These are phyloP conservation scores for Aspergillus oerlinghausenensis DNA, from an alignment of 2,329 filamentous ascomycete species.

Conservation along the genomic window DNA sequence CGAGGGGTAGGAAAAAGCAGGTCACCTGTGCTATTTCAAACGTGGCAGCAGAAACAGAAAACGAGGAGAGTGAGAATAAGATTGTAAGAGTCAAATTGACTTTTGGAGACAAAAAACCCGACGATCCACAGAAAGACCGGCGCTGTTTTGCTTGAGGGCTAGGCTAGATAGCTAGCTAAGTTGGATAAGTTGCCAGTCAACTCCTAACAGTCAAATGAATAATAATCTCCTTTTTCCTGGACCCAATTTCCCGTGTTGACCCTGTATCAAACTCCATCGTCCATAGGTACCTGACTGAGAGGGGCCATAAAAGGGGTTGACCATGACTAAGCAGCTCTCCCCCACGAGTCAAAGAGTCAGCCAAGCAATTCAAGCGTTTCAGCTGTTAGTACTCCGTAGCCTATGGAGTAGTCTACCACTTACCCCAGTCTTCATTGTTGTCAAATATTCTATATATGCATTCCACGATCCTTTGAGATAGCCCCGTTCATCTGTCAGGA, in stretches of 20 bases:
- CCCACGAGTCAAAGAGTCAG: conserved; percentile 3
- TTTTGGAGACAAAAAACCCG: background rate
- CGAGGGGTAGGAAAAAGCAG: background rate
- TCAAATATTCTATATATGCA: no score
- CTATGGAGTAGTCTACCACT: no score
- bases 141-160: background rate
- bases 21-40: background rate
- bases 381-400: no score
- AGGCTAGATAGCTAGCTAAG: no score
- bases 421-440: no score
- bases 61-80: conserved; percentile 10
- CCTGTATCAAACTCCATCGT: background rate
- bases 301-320: conserved; percentile 34
- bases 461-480: no score
- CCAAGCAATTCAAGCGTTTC: conserved; percentile 17
- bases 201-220: background rate
- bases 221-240: background rate
- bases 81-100: conserved; percentile 4
- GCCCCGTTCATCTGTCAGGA: background rate
- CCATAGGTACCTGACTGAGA: background rate
- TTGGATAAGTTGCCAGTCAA: background rate
- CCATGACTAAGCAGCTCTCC: conserved; percentile 28
- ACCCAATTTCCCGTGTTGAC: background rate
- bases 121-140: conserved; percentile 18
- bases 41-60: conserved; percentile 1